Conservation (phyloP, 192 early-diverging fungal genomes). For the Backusella macrospora region DNA sequence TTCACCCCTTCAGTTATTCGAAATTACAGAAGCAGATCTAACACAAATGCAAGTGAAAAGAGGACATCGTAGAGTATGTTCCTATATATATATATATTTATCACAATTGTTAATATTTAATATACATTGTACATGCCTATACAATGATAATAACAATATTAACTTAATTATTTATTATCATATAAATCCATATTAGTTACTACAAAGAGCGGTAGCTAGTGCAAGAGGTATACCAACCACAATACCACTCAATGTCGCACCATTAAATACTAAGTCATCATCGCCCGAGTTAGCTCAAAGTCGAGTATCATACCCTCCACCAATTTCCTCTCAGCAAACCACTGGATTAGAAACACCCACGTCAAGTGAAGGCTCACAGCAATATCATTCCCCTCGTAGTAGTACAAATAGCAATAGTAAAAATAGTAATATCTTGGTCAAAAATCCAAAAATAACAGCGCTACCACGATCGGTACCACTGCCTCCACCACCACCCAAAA, state of each 20-base stretch:
- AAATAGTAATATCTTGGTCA: neutral
- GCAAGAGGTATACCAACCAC: constrained; percentile 39
- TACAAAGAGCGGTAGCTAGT: constrained; percentile 43
- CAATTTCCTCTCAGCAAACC: neutral
- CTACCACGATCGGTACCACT: neutral
- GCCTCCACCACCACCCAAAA: neutral
- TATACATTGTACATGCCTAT: neutral
- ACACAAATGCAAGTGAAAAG: constrained; percentile 44
- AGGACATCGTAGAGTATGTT: constrained; percentile 48
- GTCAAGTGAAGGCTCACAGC: neutral
- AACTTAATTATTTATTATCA: neutral
- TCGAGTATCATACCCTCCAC: neutral
- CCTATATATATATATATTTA: neutral
- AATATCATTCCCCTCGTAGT: neutral
- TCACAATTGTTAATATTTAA: neutral
- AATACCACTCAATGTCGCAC: neutral
- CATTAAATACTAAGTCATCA: neutral
- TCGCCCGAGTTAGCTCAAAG: neutral
- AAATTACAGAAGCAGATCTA: constrained; percentile 45
- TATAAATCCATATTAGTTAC: constrained; percentile 26
- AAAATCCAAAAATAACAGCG: neutral
- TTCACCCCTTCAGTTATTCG: constrained; percentile 34
- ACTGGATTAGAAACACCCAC: neutral
- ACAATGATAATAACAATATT: neutral
- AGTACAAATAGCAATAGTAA: neutral